phyloP scores from a whole-genome alignment of 2,329 filamentous ascomycete species.

The Monosporascus sp. region DNA sequence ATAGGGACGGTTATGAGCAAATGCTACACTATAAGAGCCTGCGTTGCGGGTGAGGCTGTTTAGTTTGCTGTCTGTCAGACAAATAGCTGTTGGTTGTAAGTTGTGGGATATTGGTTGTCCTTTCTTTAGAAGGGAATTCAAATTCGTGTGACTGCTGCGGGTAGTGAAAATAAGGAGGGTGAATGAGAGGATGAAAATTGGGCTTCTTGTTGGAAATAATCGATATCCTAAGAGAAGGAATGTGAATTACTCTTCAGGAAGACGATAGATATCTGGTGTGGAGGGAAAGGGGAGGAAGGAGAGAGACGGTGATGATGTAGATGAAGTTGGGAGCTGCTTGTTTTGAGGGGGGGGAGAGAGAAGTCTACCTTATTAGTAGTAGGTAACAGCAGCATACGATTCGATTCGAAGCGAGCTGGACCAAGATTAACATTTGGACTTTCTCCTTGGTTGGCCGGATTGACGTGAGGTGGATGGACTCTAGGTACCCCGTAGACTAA shows the following conservation, averaged over 20 bases:
- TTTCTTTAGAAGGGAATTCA: constrained; percentile 4
- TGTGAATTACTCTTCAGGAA: constrained; percentile 19
- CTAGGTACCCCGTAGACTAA: too few relatives aligned
- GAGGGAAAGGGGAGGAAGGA: constrained; percentile 9
- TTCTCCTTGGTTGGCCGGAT: too few relatives aligned
- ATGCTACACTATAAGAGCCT: neutral
- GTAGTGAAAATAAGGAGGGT: constrained; percentile 31
- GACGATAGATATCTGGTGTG: neutral
- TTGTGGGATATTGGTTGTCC: neutral
- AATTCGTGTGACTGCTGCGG: constrained; percentile 28
- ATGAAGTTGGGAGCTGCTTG: neutral
- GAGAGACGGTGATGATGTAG: constrained; percentile 18
- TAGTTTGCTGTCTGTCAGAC: too few relatives aligned
- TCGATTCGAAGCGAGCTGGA: too few relatives aligned
- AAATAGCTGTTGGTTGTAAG: constrained; percentile 1
- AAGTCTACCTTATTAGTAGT: constrained; percentile 10
- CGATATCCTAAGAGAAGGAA: constrained; percentile 27
- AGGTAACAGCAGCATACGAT: neutral
- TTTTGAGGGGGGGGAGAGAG: constrained; percentile 18
- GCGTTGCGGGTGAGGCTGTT: too few relatives aligned
- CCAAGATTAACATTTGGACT: too few relatives aligned
- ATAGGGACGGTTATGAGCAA: neutral
- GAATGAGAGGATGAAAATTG: constrained; percentile 39
- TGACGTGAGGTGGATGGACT: too few relatives aligned
- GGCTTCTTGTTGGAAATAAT: constrained; percentile 28